Conservation (phyloP, 1,139 yeast genomes). For the Wickerhamomyces sp. region DNA sequence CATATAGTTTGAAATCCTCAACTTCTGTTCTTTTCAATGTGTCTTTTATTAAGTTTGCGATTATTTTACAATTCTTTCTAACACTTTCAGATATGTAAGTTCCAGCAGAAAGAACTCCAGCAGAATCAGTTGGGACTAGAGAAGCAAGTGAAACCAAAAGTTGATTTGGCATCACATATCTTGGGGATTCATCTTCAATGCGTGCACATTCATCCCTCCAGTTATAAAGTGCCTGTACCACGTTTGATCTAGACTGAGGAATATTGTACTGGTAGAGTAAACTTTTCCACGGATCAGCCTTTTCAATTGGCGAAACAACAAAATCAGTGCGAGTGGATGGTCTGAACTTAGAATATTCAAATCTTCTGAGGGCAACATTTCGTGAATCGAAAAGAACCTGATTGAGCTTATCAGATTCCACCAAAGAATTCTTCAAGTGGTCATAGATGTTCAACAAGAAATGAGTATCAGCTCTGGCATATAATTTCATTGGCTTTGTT, state of each 20-base stretch:
- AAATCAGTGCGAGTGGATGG: slow-evolving; percentile 35
- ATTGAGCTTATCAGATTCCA: slow-evolving; percentile 46
- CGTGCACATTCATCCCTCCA: slow-evolving; percentile 87
- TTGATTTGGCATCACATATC: slow-evolving; percentile 83
- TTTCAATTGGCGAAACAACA: slow-evolving; percentile 46
- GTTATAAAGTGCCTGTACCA: slow-evolving; percentile 57
- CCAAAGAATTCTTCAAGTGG: slow-evolving; percentile 58
- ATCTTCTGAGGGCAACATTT: slow-evolving; percentile 74
- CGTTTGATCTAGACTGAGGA: slow-evolving; percentile 46
- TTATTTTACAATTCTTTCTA: slow-evolving; percentile 48
- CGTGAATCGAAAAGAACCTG: slow-evolving; percentile 75
- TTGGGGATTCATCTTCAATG: slow-evolving; percentile 72
- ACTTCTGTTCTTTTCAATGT: slow-evolving; percentile 18
- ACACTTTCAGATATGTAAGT: slow-evolving; percentile 51
- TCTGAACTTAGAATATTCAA: slow-evolving; percentile 65
- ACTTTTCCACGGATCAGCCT: slow-evolving; percentile 51
- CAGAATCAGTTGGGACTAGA: slow-evolving; percentile 50
- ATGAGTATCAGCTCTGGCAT: slow-evolving; percentile 96
- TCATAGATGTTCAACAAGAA: slow-evolving; percentile 79
- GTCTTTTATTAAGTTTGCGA: slow-evolving; percentile 47
- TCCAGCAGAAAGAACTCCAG: slow-evolving; percentile 50
- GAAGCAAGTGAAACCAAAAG: slow-evolving; percentile 59
- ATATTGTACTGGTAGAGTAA: slow-evolving; percentile 65
- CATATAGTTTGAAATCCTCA: slow-evolving; percentile 15
- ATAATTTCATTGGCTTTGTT: slow-evolving; percentile 67